Evolutionary conservation across 2,329 filamentous ascomycete species (phyloP), one percentile per base, ranked within the genome.

Genomic region (Albifimbria verrucaria): DNA sequence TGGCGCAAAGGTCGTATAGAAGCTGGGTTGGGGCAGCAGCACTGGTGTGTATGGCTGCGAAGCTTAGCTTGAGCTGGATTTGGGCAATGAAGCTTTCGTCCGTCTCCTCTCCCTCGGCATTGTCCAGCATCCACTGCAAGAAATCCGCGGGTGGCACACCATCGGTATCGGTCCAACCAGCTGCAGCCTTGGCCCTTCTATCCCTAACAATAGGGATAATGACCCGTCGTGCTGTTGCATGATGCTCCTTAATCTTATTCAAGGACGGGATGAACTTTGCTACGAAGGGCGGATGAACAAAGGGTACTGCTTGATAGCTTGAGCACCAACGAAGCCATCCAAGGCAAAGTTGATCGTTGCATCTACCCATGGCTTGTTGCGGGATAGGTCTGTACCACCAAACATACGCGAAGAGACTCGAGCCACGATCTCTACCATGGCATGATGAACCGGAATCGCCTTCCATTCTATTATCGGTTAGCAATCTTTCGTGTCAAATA

Each of bases 391-490:
- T 7, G 49, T 59, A 1, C 63, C 64, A 5, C 57, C 62, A 50
- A 67, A 67, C 62, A 68, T 67, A 28, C 65, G 55, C 49, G 55
- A 61, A 1, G 65, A 65, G 2, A 60, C 62, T 17, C 64, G 58
- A n/a, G 62, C 62, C 7, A 68, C 63, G 18, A 68, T 61, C 15
- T 60, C 53, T 2, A 57, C 61, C 23, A 68, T 54, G 4, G 50
- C 41, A 4, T 59, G 59, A 17, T 59, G 58, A 17, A 66, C 55
- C 15, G 52, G 52, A 7, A 67, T 58, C 17, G 57, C 53, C 0
- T 56, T 65, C 64, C 62, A 65, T 26, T 64, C 52, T 57, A 28
- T 17, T 20, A 25, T 32, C 21, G 39, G 47, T 50, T 25, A 54
- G 39, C 25, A 41, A 15, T 21, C 21, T n/a, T n/a, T n/a, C n/a